phyloP scores from a whole-genome alignment of 2,329 filamentous ascomycete genomes.

The Epichloe typhina region DNA sequence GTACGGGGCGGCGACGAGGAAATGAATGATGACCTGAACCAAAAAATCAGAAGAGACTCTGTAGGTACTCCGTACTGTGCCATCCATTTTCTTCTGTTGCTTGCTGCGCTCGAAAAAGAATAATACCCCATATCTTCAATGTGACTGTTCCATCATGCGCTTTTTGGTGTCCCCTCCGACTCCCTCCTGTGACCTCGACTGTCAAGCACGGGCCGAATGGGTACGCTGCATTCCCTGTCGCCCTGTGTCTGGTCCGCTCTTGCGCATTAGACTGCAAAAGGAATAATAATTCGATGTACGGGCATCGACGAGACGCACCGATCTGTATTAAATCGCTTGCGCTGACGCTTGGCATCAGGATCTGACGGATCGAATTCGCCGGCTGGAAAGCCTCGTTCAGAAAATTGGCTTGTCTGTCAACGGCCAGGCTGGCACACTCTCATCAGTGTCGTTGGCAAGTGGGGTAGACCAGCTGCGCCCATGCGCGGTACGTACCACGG shows the following conservation, averaged over 20 bases:
- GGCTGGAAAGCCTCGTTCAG: slow-evolving; percentile 6
- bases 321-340: background rate
- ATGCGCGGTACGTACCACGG: background rate
- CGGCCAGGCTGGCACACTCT: background rate
- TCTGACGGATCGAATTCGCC: slow-evolving; percentile 4
- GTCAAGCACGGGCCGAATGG: background rate
- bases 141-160: background rate
- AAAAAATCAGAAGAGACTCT: background rate
- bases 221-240: background rate
- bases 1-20: background rate
- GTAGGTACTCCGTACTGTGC: background rate
- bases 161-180: background rate
- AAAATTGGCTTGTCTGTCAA: background rate
- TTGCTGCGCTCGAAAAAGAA: background rate
- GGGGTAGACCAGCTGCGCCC: background rate
- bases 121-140: background rate
- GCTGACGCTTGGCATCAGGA: slow-evolving; percentile 1
- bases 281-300: background rate
- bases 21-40: background rate
- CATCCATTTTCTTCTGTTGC: background rate
- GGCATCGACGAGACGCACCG: background rate
- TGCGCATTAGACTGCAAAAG: background rate
- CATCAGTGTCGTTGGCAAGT: background rate
- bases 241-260: background rate
- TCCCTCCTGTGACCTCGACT: background rate